Percentiles rank a stretch among this genome's conserved stretches.
These are phyloP conservation scores for Chytriomyces confervae DNA, from an alignment of 192 early-diverging fungal species.

Conservation along the genomic window DNA sequence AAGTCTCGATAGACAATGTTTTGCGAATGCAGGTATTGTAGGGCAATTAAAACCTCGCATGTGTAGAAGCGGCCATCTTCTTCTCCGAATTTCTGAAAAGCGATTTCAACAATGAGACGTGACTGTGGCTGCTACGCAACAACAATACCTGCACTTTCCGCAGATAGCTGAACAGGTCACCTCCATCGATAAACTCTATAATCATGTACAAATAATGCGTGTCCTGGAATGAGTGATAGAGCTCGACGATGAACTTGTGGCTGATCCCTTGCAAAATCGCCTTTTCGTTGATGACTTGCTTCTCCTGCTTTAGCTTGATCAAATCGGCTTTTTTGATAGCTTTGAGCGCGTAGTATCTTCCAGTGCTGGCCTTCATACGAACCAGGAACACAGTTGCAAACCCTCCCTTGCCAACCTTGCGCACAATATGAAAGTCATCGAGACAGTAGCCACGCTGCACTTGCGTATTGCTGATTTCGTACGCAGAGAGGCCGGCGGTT, in stretches of 20 bases:
- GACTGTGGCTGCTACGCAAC: neutral
- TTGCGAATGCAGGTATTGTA: conserved; percentile 81
- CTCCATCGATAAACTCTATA: conserved; percentile 64
- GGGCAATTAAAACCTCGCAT: conserved; percentile 73
- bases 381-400: conserved; percentile 62
- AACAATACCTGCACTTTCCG: conserved; percentile 46
- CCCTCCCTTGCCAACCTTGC: conserved; percentile 59
- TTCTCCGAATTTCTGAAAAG: conserved; percentile 67
- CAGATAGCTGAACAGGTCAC: conserved; percentile 59
- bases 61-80: conserved; percentile 78
- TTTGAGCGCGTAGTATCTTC: conserved; percentile 63
- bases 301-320: conserved; percentile 58
- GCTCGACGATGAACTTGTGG: conserved; percentile 60
- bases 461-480: conserved; percentile 47
- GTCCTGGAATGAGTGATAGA: conserved; percentile 62
- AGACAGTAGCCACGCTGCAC: conserved; percentile 44
- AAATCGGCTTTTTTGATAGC: conserved; percentile 64
- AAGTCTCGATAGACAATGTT: conserved; percentile 81
- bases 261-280: conserved; percentile 56
- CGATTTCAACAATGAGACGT: neutral
- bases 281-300: conserved; percentile 65
- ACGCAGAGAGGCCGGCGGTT: conserved; percentile 53
- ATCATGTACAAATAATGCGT: conserved; percentile 60
- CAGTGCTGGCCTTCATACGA: conserved; percentile 51
- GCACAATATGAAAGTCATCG: conserved; percentile 58